Evolutionary conservation across 257 asterid genomes (phyloP), one percentile per base, ranked within the genome.

Genomic region (Catharanthus roseus): DNA sequence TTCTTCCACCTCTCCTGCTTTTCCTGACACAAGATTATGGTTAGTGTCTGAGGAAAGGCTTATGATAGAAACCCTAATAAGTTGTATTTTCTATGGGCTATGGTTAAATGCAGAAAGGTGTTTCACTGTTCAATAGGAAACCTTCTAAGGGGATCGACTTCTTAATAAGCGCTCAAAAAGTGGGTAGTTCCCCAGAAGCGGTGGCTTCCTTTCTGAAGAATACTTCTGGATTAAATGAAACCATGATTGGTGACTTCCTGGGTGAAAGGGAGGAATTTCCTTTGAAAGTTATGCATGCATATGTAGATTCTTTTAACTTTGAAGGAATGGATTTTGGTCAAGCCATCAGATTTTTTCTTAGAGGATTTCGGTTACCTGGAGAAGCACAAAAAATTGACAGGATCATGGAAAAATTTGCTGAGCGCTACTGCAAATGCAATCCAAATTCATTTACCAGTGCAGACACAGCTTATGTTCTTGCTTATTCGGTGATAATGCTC

Each of bases 321-420:
- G 96, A 82, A 70, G 87, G 82, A 72, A 91, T 91, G 97, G 89
- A 86, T 79, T 95, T 95, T 79, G 99, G 96, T 62, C 96, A 87
- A 79, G 96, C 99, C 72, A 89, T 95, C 80, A 86, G 99, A 77
- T 91, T 88, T 80, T 95, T 95, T 83, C 83, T 95, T 41, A 82
- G 95, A 85, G 97, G 99, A 70, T 95, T 95, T 77, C 89, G 99
- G 75, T 84, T 95, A 68, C 99, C 99, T 71, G 99, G 99, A 61
- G 99, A 95, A 83, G 97, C 99, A 60, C 99, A 95, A 81, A 95
- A 95, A 83, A 95, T 95, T 39, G 99, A 95, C 70, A 95, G 97
- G 56, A 89, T 95, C 80, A 95, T 95, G 99, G 99, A 95, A 80
- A 95, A 95, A 77, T 95, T 95, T 89, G 99, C 99, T 55, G 97